These are phyloP conservation scores for Phytophthora rubi DNA, from an alignment of 352 stramenopile species.

Conservation along the genomic window DNA sequence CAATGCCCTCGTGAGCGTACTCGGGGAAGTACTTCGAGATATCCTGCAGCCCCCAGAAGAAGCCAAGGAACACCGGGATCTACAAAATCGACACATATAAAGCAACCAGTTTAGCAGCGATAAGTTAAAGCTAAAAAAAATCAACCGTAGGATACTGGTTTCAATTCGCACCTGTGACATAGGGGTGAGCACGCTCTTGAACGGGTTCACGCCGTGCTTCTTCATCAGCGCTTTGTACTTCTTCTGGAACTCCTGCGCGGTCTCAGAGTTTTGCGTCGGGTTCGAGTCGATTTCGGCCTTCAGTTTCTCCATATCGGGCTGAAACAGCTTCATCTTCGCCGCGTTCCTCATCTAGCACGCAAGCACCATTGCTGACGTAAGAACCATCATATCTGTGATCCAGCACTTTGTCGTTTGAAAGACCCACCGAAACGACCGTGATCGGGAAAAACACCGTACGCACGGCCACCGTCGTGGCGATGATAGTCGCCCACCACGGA, in stretches of 20 bases:
- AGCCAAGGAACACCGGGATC: conserved; percentile 86
- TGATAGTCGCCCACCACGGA: conserved; percentile 89
- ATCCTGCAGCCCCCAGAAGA: conserved; percentile 85
- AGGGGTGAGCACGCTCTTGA: conserved; percentile 74
- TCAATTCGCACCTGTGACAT: conserved; percentile 49
- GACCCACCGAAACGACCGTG: conserved; percentile 76
- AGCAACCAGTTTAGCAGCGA: background rate
- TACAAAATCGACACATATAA: conserved; percentile 24
- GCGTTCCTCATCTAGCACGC: conserved; percentile 74
- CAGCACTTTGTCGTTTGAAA: background rate
- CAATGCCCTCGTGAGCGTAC: conserved; percentile 74
- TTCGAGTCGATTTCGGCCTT: conserved; percentile 68
- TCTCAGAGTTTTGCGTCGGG: conserved; percentile 51
- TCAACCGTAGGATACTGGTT: background rate
- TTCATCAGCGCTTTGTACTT: conserved; percentile 86
- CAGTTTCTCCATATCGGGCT: conserved; percentile 87
- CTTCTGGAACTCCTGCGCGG: conserved; percentile 63
- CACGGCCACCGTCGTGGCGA: conserved; percentile 80
- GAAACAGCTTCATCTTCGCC: conserved; percentile 84
- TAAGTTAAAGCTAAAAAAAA: background rate
- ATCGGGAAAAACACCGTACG: conserved; percentile 79
- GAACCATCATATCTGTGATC: background rate
- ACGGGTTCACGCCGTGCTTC: conserved; percentile 84
- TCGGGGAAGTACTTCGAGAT: conserved; percentile 85
- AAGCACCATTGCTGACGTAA: background rate